Percentiles rank a stretch among this genome's conserved stretches.
Evolutionary conservation across 306 rosid species (phyloP).

Genomic region (Notholithocarpus densiflorus): DNA sequence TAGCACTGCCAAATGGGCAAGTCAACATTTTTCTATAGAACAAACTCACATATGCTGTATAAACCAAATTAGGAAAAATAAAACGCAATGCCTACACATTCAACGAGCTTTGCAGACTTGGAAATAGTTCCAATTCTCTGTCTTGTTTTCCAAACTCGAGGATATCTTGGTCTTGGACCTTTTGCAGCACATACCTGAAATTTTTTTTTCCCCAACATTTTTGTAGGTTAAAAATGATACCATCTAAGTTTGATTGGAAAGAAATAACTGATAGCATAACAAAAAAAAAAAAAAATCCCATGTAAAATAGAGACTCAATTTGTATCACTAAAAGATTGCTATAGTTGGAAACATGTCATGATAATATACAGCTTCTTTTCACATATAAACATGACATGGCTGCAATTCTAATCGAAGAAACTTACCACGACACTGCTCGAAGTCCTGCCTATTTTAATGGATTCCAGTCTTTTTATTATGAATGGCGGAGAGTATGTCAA

Average conservation of each 20-base stretch:
- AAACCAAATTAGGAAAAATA: not conserved
- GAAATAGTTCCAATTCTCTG: constrained; percentile 80
- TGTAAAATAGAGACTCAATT: not conserved
- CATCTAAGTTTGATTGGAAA: too few species aligned
- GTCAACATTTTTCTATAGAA: not conserved
- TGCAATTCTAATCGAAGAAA: constrained; percentile 1
- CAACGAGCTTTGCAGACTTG: constrained; percentile 75
- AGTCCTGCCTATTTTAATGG: constrained; percentile 25
- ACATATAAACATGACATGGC: not conserved
- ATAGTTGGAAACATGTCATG: not conserved
- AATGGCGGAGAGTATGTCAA: constrained; percentile 48
- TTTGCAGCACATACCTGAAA: constrained; percentile 78
- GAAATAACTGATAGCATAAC: too few species aligned
- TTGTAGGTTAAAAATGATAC: not conserved
- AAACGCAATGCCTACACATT: constrained; percentile 49
- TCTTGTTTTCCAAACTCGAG: constrained; percentile 85
- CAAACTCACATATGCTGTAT: constrained; percentile 1
- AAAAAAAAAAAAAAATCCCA: too few species aligned
- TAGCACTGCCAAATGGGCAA: not conserved
- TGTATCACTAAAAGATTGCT: not conserved
- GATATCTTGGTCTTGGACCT: constrained; percentile 92
- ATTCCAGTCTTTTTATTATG: constrained; percentile 38
- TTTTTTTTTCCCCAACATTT: not conserved
- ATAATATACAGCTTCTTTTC: not conserved
- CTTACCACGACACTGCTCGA: constrained; percentile 61